Conservation (phyloP, 2,329 filamentous ascomycete genomes). For the Tolypocladium tundrense region DNA sequence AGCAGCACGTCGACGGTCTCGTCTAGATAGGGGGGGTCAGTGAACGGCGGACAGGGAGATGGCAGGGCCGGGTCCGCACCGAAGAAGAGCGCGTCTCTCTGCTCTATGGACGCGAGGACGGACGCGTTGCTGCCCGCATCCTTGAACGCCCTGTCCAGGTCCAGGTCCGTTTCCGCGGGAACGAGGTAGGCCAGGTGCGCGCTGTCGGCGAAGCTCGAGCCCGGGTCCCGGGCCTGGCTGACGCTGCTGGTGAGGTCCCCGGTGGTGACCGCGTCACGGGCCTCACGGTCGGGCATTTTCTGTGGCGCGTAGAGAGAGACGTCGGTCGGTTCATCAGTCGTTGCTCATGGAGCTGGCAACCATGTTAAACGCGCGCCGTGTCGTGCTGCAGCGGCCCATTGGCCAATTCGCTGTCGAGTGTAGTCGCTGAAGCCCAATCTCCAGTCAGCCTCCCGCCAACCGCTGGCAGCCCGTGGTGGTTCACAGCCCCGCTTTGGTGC, state of each 20-base stretch:
- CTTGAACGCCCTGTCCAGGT: constrained; percentile 41
- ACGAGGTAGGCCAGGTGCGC: constrained; percentile 52
- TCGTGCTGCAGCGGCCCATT: background rate
- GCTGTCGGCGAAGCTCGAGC: constrained; percentile 39
- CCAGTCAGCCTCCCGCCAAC: background rate
- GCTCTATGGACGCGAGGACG: constrained; percentile 46
- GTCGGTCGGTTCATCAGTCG: background rate
- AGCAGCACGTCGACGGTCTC: constrained; percentile 62
- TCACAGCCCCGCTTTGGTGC: background rate
- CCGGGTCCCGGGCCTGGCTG: constrained; percentile 12
- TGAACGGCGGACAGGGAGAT: constrained; percentile 16
- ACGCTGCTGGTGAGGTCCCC: constrained; percentile 12
- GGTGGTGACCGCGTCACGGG: constrained; percentile 9
- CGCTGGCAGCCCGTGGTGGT: background rate
- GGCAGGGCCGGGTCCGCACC: constrained; percentile 37
- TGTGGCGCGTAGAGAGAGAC: background rate
- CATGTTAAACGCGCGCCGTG: background rate
- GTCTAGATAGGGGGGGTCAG: constrained; percentile 39
- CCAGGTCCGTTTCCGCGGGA: constrained; percentile 43
- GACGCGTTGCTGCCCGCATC: constrained; percentile 31
- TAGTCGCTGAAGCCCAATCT: background rate
- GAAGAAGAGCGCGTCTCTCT: constrained; percentile 59
- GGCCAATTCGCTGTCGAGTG: background rate
- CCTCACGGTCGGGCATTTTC: constrained; percentile 11
- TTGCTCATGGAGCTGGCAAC: background rate